These are phyloP conservation scores for Artemisia annua DNA, from an alignment of 129 eudicot genomes.

Conservation along the genomic window DNA sequence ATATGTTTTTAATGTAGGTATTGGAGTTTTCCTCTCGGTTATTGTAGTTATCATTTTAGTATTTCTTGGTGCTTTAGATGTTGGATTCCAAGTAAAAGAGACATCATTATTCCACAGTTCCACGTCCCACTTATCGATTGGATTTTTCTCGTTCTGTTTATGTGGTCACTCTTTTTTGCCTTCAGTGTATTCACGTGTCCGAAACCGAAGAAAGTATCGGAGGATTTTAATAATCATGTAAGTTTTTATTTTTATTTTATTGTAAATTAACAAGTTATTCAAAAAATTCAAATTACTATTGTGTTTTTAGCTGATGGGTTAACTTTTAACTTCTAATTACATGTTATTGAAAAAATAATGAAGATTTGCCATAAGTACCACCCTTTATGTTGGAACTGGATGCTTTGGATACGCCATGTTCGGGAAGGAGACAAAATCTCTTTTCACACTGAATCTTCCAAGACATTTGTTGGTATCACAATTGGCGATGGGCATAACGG, in stretches of 20 bases:
- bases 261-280: background rate
- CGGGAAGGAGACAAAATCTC: slow-evolving; percentile 2
- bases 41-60: background rate
- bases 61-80: background rate
- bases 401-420: background rate
- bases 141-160: background rate
- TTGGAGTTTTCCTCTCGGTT: background rate
- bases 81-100: background rate
- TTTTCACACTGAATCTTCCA: background rate
- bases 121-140: background rate
- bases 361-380: background rate
- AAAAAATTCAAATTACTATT: too few species aligned
- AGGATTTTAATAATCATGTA: background rate
- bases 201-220: background rate
- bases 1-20: background rate
- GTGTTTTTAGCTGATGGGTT: background rate
- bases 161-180: background rate
- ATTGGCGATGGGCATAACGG: background rate
- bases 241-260: background rate
- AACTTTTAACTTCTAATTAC: background rate
- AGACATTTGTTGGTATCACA: background rate
- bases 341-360: background rate
- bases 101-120: background rate
- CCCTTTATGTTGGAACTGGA: slow-evolving; percentile 1
- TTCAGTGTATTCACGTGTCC: background rate